These are phyloP conservation scores for Camelina laxa DNA, from an alignment of 345 rosid genomes.

Conservation along the genomic window DNA sequence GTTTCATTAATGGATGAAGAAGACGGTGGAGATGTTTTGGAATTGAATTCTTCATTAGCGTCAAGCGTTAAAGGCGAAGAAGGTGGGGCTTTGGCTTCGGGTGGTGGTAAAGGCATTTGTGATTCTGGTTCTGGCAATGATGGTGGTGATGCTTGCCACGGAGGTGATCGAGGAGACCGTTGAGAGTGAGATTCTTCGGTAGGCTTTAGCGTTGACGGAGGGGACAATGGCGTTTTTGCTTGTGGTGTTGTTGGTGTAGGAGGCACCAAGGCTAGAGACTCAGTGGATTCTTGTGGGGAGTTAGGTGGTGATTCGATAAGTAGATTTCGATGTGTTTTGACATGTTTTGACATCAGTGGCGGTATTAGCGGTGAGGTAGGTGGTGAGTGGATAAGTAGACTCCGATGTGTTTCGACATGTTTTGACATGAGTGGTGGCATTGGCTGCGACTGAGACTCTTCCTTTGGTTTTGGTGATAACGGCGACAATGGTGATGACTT, in stretches of 20 bases:
- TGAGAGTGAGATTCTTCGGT: not conserved
- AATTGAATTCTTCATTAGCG: no score
- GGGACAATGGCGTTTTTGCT: slow-evolving; percentile 3
- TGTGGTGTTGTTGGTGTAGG: slow-evolving; percentile 10
- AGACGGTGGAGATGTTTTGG: no score
- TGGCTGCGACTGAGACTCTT: slow-evolving; percentile 6
- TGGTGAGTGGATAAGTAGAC: not conserved
- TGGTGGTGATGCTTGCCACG: no score
- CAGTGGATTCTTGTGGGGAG: not conserved
- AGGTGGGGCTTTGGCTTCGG: no score
- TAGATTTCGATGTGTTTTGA: not conserved
- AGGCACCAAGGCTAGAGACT: not conserved
- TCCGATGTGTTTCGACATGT: not conserved
- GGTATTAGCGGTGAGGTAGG: not conserved
- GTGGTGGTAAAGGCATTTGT: no score
- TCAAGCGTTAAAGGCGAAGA: no score
- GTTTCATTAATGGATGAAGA: no score
- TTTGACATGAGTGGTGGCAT: not conserved
- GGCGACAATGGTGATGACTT: not conserved
- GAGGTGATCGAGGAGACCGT: not conserved
- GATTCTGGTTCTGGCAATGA: no score
- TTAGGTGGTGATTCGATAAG: slow-evolving; percentile 12
- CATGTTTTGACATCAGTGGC: not conserved
- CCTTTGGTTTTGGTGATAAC: slow-evolving; percentile 9
- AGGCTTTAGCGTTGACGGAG: slow-evolving; percentile 10